Base-by-base conservation (phyloP, 2,329 filamentous ascomycete species). In the Colletotrichum theobromicola region DNA sequence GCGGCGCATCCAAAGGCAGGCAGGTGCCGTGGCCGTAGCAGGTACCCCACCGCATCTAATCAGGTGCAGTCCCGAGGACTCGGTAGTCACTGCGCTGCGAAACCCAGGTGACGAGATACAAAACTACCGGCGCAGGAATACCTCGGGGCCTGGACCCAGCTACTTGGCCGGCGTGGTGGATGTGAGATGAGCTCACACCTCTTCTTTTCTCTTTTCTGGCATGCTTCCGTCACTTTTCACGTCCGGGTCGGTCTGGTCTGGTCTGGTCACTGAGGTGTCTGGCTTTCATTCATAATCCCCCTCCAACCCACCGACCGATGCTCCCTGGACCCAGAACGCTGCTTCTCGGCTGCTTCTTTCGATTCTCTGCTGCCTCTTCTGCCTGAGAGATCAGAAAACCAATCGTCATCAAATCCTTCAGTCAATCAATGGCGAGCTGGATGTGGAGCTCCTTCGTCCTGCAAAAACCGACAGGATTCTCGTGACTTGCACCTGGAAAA, bases 211-310 rank as follows among this genome's bases (percentile, higher is more conserved):
- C 67, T 70, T 72, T 50, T 50, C 24, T 72, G 67, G 57, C 72
- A 72, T 75, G 72, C 69, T 63, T 72, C 69, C 72, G 69, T 75
- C 72, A 75, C 69, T 75, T 72, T 60, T 72, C 72, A 69, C 62
- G 68, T 63, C 58, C 46, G 55, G 21, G 46, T 60, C 72, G 58
- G 37, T 70, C 62, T 55, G 71, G 67, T 72, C 69, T 72, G 34
- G 46, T 61, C 57, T 61, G 69, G 46, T 50, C 42, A 50, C 42
- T 50, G 42, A 50, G 42, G n/a, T 50, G 42, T 53, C 72, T 71
- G 42, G 68, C 37, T 72, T 50, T 50, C 72, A 58, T 75, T 72
- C 71, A 70, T 50, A 75, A 72, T 67, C 72, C 72, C 72, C 68
- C 69, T 72, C 68, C 62, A 75, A 32, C 72, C 72, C 72, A 62